Evolutionary conservation across 805 yeast species (phyloP), one percentile per base, ranked within the genome.

Genomic region (Saccharomycopsis sp.): DNA sequence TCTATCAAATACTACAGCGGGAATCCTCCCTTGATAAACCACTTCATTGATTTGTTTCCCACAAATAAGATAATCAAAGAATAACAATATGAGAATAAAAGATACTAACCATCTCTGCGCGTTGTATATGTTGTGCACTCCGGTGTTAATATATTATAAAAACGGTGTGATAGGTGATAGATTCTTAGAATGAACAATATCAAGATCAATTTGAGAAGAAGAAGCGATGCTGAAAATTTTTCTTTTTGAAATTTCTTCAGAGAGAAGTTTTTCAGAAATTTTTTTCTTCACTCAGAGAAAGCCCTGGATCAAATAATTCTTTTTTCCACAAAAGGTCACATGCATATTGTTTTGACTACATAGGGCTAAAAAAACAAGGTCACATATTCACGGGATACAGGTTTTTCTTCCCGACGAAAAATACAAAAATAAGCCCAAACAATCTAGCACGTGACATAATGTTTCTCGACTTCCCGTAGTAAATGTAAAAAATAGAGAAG

Each of bases 151-250:
- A 61, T 63, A 62, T 58, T 67, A 59, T 58, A 64, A 62, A 56
- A 59, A 60, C 22, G 53, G 56, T 22, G 41, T 49, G 35, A 54
- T 29, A 17, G 14, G 49, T 52, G 14, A 22, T 38, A 53, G 25
- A 55, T 52, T 24, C 38, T 53, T 42, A 51, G 49, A 25, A n/a
- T 41, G 35, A 52, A 5, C 29, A 24, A 23, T 20, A 29, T 22
- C 15, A n/a, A 49, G 34, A 29, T 47, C 17, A 22, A 34, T 17
- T 14, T 3, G 49, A 41, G 12, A 47, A 57, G 52, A 94, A 94
- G 99, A 94, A 94, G 96, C 81, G 99, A 94, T 87, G 83, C 93
- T 83, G 98, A 94, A 81, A 88, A 97, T 94, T 85, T 93, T 98
- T 73, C 99, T 99, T 80, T 81, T 92, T 75, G 93, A 93, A 84